phyloP scores from a whole-genome alignment of 2,329 filamentous ascomycete species.

The Talaromyces pinophilus region DNA sequence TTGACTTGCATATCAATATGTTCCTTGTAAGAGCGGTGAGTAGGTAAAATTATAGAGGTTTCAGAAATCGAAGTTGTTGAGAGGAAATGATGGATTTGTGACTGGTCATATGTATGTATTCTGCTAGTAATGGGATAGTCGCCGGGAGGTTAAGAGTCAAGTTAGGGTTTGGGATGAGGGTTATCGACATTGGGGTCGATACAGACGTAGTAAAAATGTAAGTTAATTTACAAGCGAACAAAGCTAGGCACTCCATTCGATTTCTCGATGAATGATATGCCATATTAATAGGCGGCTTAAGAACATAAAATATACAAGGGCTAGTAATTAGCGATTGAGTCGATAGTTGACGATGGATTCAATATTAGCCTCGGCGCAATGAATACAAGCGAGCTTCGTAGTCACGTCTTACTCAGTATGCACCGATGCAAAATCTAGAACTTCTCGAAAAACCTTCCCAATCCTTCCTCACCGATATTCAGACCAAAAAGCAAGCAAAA shows the following conservation, averaged over 20 bases:
- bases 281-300: background rate
- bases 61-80: background rate
- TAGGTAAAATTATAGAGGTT: background rate
- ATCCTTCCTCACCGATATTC: constrained; percentile 9
- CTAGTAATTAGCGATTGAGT: background rate
- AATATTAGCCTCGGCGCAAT: background rate
- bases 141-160: background rate
- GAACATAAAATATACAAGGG: background rate
- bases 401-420: background rate
- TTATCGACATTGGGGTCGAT: background rate
- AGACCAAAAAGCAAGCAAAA: background rate
- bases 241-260: background rate
- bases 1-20: constrained; percentile 4
- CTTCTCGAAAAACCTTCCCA: constrained; percentile 2
- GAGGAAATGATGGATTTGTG: background rate
- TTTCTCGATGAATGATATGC: background rate
- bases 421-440: constrained; percentile 2
- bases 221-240: background rate
- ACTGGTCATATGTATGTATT: constrained; percentile 6
- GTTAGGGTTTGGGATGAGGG: constrained; percentile 9
- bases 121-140: background rate
- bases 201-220: background rate
- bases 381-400: background rate
- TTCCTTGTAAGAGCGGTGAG: constrained; percentile 15
- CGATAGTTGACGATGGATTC: background rate